Evolutionary conservation across 1,284 basidiomycete species (phyloP).

Genomic region (Heterobasidion parviporum): DNA sequence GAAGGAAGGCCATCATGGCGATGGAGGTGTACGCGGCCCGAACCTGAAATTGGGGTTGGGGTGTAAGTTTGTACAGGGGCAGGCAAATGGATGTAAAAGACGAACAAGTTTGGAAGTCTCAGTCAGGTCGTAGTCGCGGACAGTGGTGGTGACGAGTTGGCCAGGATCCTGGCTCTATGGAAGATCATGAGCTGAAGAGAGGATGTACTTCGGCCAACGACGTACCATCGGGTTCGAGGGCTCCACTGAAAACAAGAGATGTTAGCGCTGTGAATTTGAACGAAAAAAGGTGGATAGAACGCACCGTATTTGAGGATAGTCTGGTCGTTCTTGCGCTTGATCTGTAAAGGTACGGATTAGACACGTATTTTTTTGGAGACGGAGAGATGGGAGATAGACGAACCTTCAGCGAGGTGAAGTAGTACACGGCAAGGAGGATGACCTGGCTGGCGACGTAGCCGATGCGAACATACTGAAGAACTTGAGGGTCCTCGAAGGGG

Average conservation of each 20-base stretch:
- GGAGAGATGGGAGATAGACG: slow-evolving; percentile 11
- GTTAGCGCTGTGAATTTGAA: slow-evolving; percentile 5
- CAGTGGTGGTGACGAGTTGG: slow-evolving; percentile 85
- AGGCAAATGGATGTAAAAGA: neutral
- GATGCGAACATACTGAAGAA: slow-evolving; percentile 77
- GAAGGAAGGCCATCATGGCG: slow-evolving; percentile 86
- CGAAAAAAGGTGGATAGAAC: slow-evolving; percentile 16
- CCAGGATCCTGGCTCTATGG: slow-evolving; percentile 63
- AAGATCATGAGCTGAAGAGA: neutral
- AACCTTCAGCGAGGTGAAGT: slow-evolving; percentile 64
- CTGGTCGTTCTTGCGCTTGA: slow-evolving; percentile 92
- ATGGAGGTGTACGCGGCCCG: slow-evolving; percentile 73
- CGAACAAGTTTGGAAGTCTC: slow-evolving; percentile 82
- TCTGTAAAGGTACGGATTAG: slow-evolving; percentile 31
- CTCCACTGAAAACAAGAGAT: slow-evolving; percentile 39
- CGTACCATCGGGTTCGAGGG: slow-evolving; percentile 51
- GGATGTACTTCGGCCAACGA: neutral
- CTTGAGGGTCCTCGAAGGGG: slow-evolving; percentile 84
- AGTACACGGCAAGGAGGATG: slow-evolving; percentile 66
- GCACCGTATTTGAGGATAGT: slow-evolving; percentile 90
- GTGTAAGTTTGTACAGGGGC: neutral
- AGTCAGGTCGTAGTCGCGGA: slow-evolving; percentile 87
- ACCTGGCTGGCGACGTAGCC: slow-evolving; percentile 77
- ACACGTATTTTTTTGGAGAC: neutral
- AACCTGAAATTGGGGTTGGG: slow-evolving; percentile 29